Evolutionary conservation across 345 rosid species (phyloP).

Genomic region (Gossypium australe): DNA sequence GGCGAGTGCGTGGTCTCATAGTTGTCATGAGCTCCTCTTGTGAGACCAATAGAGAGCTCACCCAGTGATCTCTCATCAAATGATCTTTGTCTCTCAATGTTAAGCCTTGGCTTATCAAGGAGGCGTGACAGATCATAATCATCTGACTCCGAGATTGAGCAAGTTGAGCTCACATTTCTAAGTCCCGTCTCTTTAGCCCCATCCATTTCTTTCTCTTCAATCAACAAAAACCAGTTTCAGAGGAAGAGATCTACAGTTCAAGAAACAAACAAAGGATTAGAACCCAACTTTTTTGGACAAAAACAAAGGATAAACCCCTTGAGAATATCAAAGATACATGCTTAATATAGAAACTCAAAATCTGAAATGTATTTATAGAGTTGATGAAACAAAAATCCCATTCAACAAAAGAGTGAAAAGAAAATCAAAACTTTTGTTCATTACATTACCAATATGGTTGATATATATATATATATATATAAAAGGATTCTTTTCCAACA

Average conservation of each 20-base stretch:
- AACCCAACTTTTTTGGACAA: neutral
- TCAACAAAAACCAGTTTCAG: slow-evolving; percentile 2
- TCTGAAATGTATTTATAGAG: neutral
- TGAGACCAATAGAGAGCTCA: slow-evolving; percentile 71
- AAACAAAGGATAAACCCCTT: slow-evolving; percentile 6
- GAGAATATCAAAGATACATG: slow-evolving; percentile 10
- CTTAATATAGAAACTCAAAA: slow-evolving; percentile 7
- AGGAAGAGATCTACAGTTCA: slow-evolving; percentile 1
- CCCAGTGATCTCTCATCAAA: slow-evolving; percentile 56
- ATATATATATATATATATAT: no score
- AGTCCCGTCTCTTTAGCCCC: slow-evolving; percentile 39
- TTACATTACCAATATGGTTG: neutral
- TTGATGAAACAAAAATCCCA: neutral
- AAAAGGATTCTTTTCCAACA: neutral
- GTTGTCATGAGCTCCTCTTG: slow-evolving; percentile 33
- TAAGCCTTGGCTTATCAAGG: slow-evolving; percentile 76
- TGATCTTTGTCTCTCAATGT: slow-evolving; percentile 81
- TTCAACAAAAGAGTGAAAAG: no score
- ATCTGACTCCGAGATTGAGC: slow-evolving; percentile 69
- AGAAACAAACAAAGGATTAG: neutral
- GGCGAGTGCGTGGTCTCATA: slow-evolving; percentile 55
- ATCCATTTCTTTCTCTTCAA: slow-evolving; percentile 45
- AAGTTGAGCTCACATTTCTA: slow-evolving; percentile 65
- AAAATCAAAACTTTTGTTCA: neutral
- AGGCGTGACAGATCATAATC: slow-evolving; percentile 76